Evolutionary conservation across 306 rosid genomes (phyloP), one percentile per base, ranked within the genome.

Genomic region (Begonia loranthoides): DNA sequence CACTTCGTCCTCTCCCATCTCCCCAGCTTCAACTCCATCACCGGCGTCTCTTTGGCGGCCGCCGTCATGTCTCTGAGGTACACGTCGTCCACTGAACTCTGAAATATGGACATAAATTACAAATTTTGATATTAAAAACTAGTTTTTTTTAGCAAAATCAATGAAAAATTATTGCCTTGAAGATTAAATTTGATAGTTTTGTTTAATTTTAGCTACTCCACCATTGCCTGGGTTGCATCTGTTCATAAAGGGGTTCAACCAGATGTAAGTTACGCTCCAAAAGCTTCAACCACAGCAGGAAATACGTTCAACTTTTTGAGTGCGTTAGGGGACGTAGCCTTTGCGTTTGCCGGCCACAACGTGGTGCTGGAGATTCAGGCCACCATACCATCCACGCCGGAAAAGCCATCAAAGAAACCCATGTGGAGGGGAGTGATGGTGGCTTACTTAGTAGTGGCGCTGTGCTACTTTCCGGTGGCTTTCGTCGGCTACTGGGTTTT

Each of bases 281-380:
- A 50, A 36, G 62, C 70, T 15, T 57, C 75, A 16, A 64, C 72
- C 15, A 13, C 69, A 0, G 4, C 59, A 4, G 72, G 76, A 59
- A 53, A 12, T 10, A 36, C 55, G 57, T 69, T 69, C 52, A 39
- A 50, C 60, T 74, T 69, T 65, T 58, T 74, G 9, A 12, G 54
- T 14, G 79, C 69, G 2, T 49, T 69, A 62, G 75, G 79, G 1
- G 69, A 69, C 36, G 61, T 74, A n/a, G 79, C 79, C 13, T 69
- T 69, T 34, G 66, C 79, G 15, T 74, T 21, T 54, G 72, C 75
- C 13, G 72, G 72, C 9, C 79, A 74, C 45, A 74, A 54, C 41
- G 75, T 74, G 51, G 72, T 65, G 7, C 19, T 74, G 13, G 79
- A 74, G 63, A 74, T 74, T 54, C 75, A 74, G 54, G 79, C 79